Base-by-base conservation (phyloP, 495 filamentous ascomycete genomes). In the Jackrogersella minutella region DNA sequence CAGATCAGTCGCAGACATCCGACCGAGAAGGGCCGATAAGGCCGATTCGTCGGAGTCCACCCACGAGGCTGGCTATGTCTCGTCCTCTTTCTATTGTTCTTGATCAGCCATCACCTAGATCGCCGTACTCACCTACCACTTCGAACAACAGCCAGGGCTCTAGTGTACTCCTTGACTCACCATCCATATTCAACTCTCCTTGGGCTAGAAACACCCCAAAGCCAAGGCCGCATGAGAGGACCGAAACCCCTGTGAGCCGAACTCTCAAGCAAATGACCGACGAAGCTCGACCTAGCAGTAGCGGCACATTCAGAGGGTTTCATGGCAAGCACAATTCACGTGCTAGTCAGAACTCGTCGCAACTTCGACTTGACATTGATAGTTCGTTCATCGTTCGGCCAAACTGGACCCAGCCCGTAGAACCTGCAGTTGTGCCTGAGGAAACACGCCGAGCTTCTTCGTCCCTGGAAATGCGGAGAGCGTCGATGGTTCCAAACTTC, bases 81-180 rank as follows among this genome's bases (percentile, higher is more conserved):
- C 76, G 82, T 8, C 81, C 82, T 1, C 72, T 85, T 14, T 83
- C 82, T 9, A 77, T 82, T 24, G 82, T 85, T 2, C 68, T 76
- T 26, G 82, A 84, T 66, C 78, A 82, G 17, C 81, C 80, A 1
- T 82, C 80, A 0, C 81, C 81, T 8, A 63, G 39, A 59, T 64
- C 69, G 19, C 63, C 62, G 3, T 60, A 56, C 11, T 59, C 65
- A 8, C 57, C 67, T 16, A 62, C 22, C 16, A 13, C 17, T 28
- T 19, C 54, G 33, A 51, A 17, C 2, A 51, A 17, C 2, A 59
- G 28, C 9, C 46, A 49, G 16, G 53, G 31, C 7, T 17, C 49
- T 31, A 43, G 55, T 17, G 55, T 72, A 22, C 56, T 71, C 5
- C 73, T 73, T 5, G 65, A 74, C 17, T 64, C 74, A 7, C 66